Evolutionary conservation across 2,329 filamentous ascomycete species (phyloP).

Genomic region (Penicillium rolfsii): DNA sequence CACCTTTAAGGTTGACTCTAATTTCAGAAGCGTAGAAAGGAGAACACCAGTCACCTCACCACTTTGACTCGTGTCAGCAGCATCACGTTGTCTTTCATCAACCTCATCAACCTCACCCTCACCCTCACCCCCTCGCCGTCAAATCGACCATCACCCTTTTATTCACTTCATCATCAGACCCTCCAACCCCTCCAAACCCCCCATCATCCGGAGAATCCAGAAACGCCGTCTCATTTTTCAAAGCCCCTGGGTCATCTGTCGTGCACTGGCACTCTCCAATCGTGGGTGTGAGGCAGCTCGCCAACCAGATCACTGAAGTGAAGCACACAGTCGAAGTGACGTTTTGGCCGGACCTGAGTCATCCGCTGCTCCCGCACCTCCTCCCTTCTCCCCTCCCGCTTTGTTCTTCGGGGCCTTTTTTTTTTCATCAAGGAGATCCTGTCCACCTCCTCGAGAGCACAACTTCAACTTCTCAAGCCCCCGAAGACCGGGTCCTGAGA

Average conservation of each 20-base stretch:
- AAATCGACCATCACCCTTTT: neutral
- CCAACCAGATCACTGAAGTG: conserved; percentile 8
- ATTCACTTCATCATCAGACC: neutral
- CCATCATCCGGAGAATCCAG: neutral
- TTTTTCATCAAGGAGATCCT: conserved; percentile 16
- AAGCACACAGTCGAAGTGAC: conserved; percentile 14
- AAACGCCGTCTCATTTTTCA: neutral
- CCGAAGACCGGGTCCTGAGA: neutral
- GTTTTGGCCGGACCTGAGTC: conserved; percentile 20
- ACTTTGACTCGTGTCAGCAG: neutral
- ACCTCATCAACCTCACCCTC: neutral
- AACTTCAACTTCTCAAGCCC: neutral
- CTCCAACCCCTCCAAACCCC: neutral
- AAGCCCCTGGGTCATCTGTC: neutral
- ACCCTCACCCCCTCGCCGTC: neutral
- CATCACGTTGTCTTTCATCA: conserved; percentile 1
- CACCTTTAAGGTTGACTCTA: neutral
- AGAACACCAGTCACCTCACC: neutral
- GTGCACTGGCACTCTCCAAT: neutral
- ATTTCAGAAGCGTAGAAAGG: neutral
- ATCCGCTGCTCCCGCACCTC: conserved; percentile 24
- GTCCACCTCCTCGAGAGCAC: conserved; percentile 6
- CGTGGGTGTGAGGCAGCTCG: neutral
- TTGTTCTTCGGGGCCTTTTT: conserved; percentile 11
- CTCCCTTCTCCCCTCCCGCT: conserved; percentile 15